phyloP scores from a whole-genome alignment of 2,329 filamentous ascomycete species.

The Botrytis porri region DNA sequence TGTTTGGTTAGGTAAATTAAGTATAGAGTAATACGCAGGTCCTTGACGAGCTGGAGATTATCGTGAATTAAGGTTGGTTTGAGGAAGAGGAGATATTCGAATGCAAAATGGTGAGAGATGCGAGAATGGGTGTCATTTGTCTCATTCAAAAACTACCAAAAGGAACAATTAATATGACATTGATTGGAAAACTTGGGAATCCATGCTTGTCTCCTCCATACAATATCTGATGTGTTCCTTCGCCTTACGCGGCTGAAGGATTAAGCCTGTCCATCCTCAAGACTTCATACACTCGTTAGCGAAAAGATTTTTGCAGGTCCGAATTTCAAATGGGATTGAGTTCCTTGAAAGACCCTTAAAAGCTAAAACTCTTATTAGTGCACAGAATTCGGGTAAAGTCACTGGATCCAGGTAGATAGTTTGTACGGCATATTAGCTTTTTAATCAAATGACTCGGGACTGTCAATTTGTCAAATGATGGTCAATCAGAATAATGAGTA shows the following conservation, averaged over 20 bases:
- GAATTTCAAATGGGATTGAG: not conserved
- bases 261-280: not conserved
- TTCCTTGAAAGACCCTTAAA: not conserved
- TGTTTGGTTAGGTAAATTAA: conserved; percentile 3
- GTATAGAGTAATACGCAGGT: not conserved
- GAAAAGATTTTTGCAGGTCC: not conserved
- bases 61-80: conserved; percentile 2
- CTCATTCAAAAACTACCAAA: not conserved
- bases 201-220: conserved; percentile 5
- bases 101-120: not conserved
- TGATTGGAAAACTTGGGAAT: conserved; percentile 2
- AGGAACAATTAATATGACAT: not conserved
- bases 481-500: not conserved
- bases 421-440: not conserved
- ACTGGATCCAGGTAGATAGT: not conserved
- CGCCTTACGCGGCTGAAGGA: conserved; percentile 16
- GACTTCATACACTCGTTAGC: not conserved
- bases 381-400: not conserved
- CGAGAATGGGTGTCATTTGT: not conserved
- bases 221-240: not conserved
- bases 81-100: not conserved
- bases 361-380: not conserved
- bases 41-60: conserved; percentile 1
- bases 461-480: conserved; percentile 1
- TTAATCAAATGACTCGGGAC: conserved; percentile 9